Percentiles rank a stretch among this genome's conserved stretches.
Conservation (phyloP, 371 early-diverging fungal species). For the Circinella minor region DNA sequence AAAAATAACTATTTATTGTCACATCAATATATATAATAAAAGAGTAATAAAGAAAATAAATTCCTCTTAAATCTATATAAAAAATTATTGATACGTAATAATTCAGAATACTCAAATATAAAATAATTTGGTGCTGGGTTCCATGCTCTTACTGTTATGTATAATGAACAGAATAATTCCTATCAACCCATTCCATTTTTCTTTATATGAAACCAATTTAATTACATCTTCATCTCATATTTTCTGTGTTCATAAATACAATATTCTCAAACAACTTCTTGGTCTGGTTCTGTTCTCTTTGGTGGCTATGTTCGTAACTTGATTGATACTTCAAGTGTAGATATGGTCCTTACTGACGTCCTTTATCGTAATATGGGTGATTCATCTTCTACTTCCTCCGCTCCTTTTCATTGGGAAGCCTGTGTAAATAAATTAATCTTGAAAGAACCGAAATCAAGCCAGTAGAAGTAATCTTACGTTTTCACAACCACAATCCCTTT, state of each 20-base stretch:
- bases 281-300: slow-evolving; percentile 45
- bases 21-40: too few relatives aligned
- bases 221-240: slow-evolving; percentile 17
- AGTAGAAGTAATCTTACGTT: not conserved
- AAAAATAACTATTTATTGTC: too few relatives aligned
- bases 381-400: too few relatives aligned
- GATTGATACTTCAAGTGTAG: not conserved
- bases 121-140: slow-evolving; percentile 14
- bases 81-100: too few relatives aligned
- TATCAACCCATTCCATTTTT: slow-evolving; percentile 20
- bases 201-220: slow-evolving; percentile 4
- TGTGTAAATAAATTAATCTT: not conserved
- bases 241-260: slow-evolving; percentile 16
- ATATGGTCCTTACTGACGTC: not conserved
- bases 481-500: not conserved
- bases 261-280: not conserved
- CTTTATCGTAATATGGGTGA: too few relatives aligned
- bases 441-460: not conserved
- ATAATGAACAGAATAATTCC: not conserved
- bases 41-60: too few relatives aligned
- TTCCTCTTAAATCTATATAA: too few relatives aligned
- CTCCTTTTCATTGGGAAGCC: slow-evolving; percentile 1
- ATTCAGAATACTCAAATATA: too few relatives aligned
- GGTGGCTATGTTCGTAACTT: slow-evolving; percentile 23
- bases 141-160: slow-evolving; percentile 3